Conservation (phyloP, 371 early-diverging fungal species). For the Mycotypha africana region DNA sequence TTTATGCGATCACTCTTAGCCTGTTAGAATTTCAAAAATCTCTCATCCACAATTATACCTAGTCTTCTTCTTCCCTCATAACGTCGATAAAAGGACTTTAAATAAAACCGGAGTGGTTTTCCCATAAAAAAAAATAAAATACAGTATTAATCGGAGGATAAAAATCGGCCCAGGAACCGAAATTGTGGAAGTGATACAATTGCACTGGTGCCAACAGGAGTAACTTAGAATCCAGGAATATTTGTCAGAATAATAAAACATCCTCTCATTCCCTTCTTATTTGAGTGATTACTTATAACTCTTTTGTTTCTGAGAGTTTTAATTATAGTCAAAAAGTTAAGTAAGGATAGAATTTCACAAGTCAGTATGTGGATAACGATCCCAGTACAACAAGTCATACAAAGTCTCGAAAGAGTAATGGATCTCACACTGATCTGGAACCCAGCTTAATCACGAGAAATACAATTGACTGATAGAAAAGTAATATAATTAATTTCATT, state of each 20-base stretch:
- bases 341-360: conserved; percentile 6
- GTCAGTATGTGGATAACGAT: conserved; percentile 5
- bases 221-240: too few species aligned
- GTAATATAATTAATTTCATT: conserved; percentile 6
- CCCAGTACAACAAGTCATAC: conserved; percentile 6
- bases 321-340: conserved; percentile 2
- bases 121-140: too few species aligned
- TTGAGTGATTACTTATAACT: conserved; percentile 9
- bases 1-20: too few species aligned
- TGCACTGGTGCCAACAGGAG: neutral
- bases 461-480: conserved; percentile 10
- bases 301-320: conserved; percentile 9
- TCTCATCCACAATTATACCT: too few species aligned
- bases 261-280: neutral
- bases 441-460: conserved; percentile 8
- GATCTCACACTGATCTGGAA: conserved; percentile 1
- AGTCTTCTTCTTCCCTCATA: too few species aligned
- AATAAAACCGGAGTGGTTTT: too few species aligned
- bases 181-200: conserved; percentile 10
- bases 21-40: too few species aligned
- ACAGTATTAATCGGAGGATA: too few species aligned
- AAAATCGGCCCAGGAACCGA: conserved; percentile 7
- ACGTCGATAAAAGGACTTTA: too few species aligned
- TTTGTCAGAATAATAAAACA: neutral
- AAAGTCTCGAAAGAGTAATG: conserved; percentile 6